Percentiles rank a stretch among this genome's conserved stretches.
Evolutionary conservation across 1,139 yeast species (phyloP).

Genomic region (Geotrichum histeridarum): DNA sequence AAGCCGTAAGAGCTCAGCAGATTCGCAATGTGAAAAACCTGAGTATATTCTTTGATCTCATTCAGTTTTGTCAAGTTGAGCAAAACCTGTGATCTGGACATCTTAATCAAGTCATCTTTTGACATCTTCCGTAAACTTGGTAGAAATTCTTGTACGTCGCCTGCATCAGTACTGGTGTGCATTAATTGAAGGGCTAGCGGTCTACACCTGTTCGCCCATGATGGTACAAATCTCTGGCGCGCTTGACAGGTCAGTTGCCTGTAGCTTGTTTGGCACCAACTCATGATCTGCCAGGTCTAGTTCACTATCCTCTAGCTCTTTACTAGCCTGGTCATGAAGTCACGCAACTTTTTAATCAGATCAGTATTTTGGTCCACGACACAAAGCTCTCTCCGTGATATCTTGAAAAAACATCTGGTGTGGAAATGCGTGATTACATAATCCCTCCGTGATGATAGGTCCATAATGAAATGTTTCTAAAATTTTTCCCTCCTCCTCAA

Average conservation of each 20-base stretch:
- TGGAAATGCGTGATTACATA: neutral
- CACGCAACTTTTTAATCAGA: too few species aligned
- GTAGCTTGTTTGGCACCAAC: neutral
- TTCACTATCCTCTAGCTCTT: neutral
- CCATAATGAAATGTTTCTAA: neutral
- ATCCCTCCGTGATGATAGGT: conserved; percentile 5
- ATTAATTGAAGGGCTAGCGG: neutral
- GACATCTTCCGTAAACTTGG: neutral
- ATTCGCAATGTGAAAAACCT: neutral
- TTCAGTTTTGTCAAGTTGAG: neutral
- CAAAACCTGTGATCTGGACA: neutral
- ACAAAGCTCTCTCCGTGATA: too few species aligned
- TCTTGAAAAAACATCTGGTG: neutral
- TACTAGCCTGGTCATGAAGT: neutral
- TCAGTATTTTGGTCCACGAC: neutral
- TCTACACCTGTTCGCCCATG: neutral
- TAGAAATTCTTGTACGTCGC: neutral
- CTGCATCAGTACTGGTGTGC: neutral
- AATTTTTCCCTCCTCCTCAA: conserved; percentile 7
- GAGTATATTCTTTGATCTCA: too few species aligned
- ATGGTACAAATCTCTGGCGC: neutral
- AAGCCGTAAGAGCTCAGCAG: neutral
- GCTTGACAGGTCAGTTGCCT: neutral
- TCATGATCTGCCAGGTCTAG: neutral
- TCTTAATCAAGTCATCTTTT: neutral